Evolutionary conservation across 2,329 filamentous ascomycete species (phyloP).

Genomic region (Aschersonia sp.): DNA sequence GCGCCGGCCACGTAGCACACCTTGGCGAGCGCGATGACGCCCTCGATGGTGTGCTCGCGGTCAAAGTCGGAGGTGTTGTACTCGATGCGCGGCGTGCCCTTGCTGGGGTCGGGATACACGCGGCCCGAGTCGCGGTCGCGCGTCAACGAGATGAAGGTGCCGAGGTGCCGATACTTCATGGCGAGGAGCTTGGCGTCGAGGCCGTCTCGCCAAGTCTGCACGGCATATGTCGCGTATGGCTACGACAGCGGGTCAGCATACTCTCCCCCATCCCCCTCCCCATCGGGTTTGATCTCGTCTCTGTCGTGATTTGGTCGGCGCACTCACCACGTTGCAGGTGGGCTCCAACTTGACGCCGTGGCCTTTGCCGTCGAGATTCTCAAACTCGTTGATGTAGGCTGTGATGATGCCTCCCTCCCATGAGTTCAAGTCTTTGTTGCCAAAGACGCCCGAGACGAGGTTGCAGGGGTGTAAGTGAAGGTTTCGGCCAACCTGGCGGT

Average conservation of each 20-base stretch:
- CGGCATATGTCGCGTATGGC: conserved; percentile 48
- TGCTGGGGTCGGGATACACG: conserved; percentile 56
- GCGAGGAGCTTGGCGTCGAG: conserved; percentile 58
- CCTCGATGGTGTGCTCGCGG: conserved; percentile 54
- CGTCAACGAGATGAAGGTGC: conserved; percentile 56
- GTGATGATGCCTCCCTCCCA: conserved; percentile 72
- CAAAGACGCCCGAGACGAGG: conserved; percentile 44
- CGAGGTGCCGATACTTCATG: conserved; percentile 53
- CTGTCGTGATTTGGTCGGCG: neutral
- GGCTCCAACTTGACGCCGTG: conserved; percentile 76
- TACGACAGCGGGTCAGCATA: conserved; percentile 14
- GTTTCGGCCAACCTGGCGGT: conserved; percentile 68
- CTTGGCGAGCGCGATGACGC: conserved; percentile 56
- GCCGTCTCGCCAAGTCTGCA: conserved; percentile 52
- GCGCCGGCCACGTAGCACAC: conserved; percentile 69
- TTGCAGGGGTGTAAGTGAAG: conserved; percentile 68
- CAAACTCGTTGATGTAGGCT: conserved; percentile 58
- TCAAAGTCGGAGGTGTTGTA: conserved; percentile 64
- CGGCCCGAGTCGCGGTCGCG: conserved; percentile 64
- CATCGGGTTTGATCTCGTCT: no score
- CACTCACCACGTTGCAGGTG: conserved; percentile 48
- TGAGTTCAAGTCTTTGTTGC: conserved; percentile 47
- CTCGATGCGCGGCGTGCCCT: conserved; percentile 48
- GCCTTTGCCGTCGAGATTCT: conserved; percentile 65
- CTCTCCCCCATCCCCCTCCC: no score